These are phyloP conservation scores for Hyphopichia khmerensis DNA, from an alignment of 1,139 yeast genomes.

Conservation along the genomic window DNA sequence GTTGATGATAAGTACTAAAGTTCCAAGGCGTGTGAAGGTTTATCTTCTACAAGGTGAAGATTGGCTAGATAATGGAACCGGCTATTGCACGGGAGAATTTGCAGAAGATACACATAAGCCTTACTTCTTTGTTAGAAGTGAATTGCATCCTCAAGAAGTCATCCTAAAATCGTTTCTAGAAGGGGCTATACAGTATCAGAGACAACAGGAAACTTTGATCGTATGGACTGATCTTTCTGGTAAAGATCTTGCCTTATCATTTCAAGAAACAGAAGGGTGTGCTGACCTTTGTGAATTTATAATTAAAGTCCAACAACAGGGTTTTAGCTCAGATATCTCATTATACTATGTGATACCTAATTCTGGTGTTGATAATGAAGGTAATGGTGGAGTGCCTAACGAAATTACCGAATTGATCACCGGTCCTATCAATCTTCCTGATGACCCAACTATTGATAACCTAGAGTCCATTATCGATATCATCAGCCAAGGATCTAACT, in stretches of 20 bases:
- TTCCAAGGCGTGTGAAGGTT: constrained; percentile 82
- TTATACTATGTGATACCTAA: constrained; percentile 68
- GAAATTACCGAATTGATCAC: constrained; percentile 77
- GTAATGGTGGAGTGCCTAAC: constrained; percentile 14
- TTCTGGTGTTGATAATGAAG: constrained; percentile 22
- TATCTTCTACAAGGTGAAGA: constrained; percentile 76
- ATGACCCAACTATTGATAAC: constrained; percentile 48
- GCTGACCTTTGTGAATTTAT: constrained; percentile 79
- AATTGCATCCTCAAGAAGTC: constrained; percentile 56
- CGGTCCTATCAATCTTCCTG: constrained; percentile 76
- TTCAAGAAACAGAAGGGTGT: constrained; percentile 92
- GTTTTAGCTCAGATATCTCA: constrained; percentile 66
- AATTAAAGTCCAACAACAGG: constrained; percentile 60
- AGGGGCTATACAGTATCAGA: constrained; percentile 80
- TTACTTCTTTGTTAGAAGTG: constrained; percentile 71
- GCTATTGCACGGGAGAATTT: constrained; percentile 77
- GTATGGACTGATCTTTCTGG: constrained; percentile 90
- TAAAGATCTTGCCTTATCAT: constrained; percentile 82
- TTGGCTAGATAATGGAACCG: constrained; percentile 95
- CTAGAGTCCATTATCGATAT: constrained; percentile 51
- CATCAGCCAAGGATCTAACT: constrained; percentile 56
- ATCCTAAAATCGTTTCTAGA: constrained; percentile 65
- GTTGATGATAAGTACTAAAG: constrained; percentile 6
- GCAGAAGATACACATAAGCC: constrained; percentile 45
- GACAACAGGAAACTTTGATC: constrained; percentile 91